Evolutionary conservation across 2,329 filamentous ascomycete genomes (phyloP).

Genomic region (Penicillium sp.): DNA sequence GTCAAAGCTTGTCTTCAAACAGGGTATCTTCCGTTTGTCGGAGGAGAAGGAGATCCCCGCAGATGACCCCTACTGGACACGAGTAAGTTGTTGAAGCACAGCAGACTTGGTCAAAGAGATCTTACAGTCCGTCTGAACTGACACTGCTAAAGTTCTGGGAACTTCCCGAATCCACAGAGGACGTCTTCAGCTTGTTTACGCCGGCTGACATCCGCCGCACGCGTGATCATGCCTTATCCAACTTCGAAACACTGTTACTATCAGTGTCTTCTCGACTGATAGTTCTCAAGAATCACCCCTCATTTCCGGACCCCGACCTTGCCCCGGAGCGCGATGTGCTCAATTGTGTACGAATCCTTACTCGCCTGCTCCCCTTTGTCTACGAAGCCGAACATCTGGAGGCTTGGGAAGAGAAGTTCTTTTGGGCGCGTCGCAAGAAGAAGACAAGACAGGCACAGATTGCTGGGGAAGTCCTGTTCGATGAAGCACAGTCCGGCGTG

Average conservation of each 20-base stretch:
- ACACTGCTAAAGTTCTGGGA: constrained; percentile 78
- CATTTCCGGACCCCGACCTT: constrained; percentile 83
- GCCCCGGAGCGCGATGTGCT: constrained; percentile 85
- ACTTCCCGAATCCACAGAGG: constrained; percentile 90
- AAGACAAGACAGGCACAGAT: constrained; percentile 68
- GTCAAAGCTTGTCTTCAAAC: constrained; percentile 98
- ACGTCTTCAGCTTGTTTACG: constrained; percentile 95
- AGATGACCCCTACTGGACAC: constrained; percentile 90
- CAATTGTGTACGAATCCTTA: constrained; percentile 92
- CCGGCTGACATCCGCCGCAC: constrained; percentile 85
- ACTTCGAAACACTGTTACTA: constrained; percentile 85
- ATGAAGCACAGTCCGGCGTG: constrained; percentile 66
- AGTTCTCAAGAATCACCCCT: constrained; percentile 81
- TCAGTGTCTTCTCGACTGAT: constrained; percentile 82
- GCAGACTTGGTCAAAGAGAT: neutral
- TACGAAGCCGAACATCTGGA: constrained; percentile 86
- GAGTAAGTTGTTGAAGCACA: constrained; percentile 61
- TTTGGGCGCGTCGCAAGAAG: constrained; percentile 78
- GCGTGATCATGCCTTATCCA: constrained; percentile 80
- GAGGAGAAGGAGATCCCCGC: constrained; percentile 85
- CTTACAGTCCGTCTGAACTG: constrained; percentile 19
- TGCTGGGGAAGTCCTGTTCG: constrained; percentile 79
- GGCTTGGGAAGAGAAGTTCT: constrained; percentile 89
- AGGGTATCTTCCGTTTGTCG: constrained; percentile 95
- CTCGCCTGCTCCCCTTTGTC: constrained; percentile 83